Evolutionary conservation across 306 rosid species (phyloP).

Genomic region (Vigna trinervia): DNA sequence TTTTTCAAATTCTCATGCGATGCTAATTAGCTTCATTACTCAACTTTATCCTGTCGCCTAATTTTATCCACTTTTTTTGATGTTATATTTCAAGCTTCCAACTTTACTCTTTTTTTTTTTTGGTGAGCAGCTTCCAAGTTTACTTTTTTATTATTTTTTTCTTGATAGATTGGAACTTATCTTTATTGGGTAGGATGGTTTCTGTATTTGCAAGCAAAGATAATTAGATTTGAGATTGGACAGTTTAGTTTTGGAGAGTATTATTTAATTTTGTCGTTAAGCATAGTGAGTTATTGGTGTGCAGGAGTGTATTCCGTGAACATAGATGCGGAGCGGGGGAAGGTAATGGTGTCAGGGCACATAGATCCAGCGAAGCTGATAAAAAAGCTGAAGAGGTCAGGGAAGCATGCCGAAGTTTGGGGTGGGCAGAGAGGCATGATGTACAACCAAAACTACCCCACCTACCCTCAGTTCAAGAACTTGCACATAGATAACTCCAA

Average conservation of each 20-base stretch:
- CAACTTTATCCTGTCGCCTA: conserved; percentile 31
- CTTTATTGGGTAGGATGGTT: background rate
- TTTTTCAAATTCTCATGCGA: conserved; percentile 5
- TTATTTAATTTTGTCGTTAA: conserved; percentile 7
- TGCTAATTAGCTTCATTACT: conserved; percentile 19
- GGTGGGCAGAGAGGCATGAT: conserved; percentile 57
- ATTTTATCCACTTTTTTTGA: background rate
- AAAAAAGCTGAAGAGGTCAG: conserved; percentile 71
- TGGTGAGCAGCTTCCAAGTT: background rate
- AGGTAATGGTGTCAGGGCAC: conserved; percentile 73
- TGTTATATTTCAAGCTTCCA: conserved; percentile 30
- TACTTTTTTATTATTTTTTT: background rate
- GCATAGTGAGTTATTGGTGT: background rate
- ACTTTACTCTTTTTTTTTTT: background rate
- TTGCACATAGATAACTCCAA: conserved; percentile 55
- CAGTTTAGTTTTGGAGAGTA: background rate
- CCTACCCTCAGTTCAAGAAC: conserved; percentile 73
- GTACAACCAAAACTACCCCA: conserved; percentile 50
- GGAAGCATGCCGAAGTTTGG: conserved; percentile 90
- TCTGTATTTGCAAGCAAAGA: background rate
- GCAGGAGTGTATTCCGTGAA: conserved; percentile 71
- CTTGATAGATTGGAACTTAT: background rate
- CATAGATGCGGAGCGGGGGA: conserved; percentile 91
- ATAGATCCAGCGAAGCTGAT: conserved; percentile 76
- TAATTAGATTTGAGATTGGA: background rate